These are phyloP conservation scores for Fusarium sp. DNA, from an alignment of 2,329 filamentous ascomycete species.

Conservation along the genomic window DNA sequence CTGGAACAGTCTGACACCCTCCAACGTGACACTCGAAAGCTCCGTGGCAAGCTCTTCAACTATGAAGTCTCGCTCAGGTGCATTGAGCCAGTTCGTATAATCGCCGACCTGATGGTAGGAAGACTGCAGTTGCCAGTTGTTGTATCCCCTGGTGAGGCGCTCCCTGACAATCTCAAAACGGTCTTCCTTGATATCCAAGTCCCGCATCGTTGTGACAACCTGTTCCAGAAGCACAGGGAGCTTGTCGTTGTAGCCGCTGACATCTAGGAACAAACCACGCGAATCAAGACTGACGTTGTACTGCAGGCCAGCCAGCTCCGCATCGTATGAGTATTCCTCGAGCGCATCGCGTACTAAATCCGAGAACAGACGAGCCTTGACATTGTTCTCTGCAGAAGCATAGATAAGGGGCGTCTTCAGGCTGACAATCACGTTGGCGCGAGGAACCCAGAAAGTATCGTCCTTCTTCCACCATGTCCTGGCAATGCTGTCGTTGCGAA, in stretches of 20 bases:
- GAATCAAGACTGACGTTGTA: conserved; percentile 84
- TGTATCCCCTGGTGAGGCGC: conserved; percentile 80
- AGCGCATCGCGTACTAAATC: conserved; percentile 90
- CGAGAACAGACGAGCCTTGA: conserved; percentile 85
- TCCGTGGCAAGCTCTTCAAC: conserved; percentile 86
- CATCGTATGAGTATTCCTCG: conserved; percentile 95
- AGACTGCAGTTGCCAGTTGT: conserved; percentile 90
- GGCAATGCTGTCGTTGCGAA: conserved; percentile 85
- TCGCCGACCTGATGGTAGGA: conserved; percentile 91
- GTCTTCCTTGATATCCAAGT: conserved; percentile 87
- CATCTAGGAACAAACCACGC: conserved; percentile 81
- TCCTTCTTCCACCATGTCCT: conserved; percentile 99
- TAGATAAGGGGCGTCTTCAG: conserved; percentile 85
- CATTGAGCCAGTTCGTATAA: conserved; percentile 84
- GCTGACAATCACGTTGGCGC: conserved; percentile 87
- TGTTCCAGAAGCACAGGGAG: conserved; percentile 91
- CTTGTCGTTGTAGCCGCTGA: conserved; percentile 97
- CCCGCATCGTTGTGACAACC: conserved; percentile 85
- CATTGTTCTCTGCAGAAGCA: conserved; percentile 81
- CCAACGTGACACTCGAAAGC: conserved; percentile 79
- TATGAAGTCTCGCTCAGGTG: conserved; percentile 79
- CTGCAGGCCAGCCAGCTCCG: conserved; percentile 89
- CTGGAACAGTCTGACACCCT: conserved; percentile 83
- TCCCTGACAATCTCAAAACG: conserved; percentile 95
- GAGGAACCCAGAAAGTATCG: conserved; percentile 98